Evolutionary conservation across 495 filamentous ascomycete species (phyloP), one percentile per base, ranked within the genome.

Genomic region (Pseudevernia furfuracea): DNA sequence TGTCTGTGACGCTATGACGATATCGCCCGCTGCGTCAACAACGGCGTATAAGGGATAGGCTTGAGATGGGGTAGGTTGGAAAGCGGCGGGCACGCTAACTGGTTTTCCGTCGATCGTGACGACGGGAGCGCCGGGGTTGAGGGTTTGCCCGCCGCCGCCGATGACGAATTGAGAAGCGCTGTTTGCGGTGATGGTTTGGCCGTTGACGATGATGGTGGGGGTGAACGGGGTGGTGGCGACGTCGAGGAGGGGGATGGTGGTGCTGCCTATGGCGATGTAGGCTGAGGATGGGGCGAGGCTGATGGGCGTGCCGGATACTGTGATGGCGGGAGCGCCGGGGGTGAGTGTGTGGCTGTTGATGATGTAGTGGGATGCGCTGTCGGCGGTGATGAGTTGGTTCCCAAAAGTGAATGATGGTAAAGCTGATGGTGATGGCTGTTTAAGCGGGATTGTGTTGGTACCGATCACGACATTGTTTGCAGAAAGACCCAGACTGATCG

Each of bases 281-380:
- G 30, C 34, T 7, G 49, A 37, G 34, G 62, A 64, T 19, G 62
- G 62, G 9, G 34, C 61, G 2, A 67, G 48, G 25, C 62, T 58
- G 36, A 67, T 48, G n/a, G 37, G 30, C 21, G 66, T 67, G 9
- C 64, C 55, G 14, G 65, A 60, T n/a, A 69, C 49, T 1, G 65
- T 69, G 30, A 66, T 69, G 9, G 64, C 59, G 21, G 59, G 66
- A n/a, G 23, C 23, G 4, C 67, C 67, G 9, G 64, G 67, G 4
- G 25, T 48, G 30, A 69, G 64, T 28, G 65, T 67, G 17, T 69
- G 67, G n/a, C 14, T 28, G 36, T 52, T 59, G 19, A 67, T 36
- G 49, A 69, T 6, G 59, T 55, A 67, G 3, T 32, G 25, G 15
- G 43, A 39, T 14, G 38, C 60, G 11, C 61, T 23, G 53, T 67